These are phyloP conservation scores for Tardiomyces digboiensis DNA, from an alignment of 1,139 yeast genomes.

Conservation along the genomic window DNA sequence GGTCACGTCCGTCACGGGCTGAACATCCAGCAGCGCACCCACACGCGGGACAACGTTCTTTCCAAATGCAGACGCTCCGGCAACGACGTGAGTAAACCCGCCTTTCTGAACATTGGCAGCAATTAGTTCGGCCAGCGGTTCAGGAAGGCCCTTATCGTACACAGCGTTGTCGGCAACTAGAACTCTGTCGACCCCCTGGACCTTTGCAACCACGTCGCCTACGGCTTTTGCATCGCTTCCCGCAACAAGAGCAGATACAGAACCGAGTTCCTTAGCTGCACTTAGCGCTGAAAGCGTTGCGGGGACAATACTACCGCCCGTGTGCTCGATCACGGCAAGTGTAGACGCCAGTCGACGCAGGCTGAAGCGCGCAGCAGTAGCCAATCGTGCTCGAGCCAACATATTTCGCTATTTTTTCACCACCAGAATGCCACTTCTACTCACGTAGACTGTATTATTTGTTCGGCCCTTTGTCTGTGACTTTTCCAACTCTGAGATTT, in stretches of 20 bases:
- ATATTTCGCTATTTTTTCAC: no score
- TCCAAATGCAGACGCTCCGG: conserved; percentile 80
- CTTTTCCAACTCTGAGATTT: no score
- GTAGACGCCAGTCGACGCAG: conserved; percentile 40
- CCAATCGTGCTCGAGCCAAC: not conserved
- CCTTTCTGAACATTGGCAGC: conserved; percentile 30
- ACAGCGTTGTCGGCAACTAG: conserved; percentile 27
- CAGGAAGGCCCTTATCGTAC: conserved; percentile 31
- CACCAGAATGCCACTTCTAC: no score
- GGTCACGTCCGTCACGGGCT: conserved; percentile 78
- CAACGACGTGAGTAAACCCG: conserved; percentile 61
- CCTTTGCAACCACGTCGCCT: conserved; percentile 26
- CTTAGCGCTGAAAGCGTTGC: conserved; percentile 44
- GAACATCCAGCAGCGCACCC: conserved; percentile 77
- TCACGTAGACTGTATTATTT: no score
- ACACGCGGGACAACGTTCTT: conserved; percentile 81
- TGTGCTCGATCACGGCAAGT: conserved; percentile 63
- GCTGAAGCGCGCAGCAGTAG: not conserved
- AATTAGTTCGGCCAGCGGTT: conserved; percentile 29
- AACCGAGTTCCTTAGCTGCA: conserved; percentile 31
- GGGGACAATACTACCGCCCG: conserved; percentile 45
- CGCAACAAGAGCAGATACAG: conserved; percentile 32
- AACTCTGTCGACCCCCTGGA: conserved; percentile 30
- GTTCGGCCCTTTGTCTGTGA: no score
- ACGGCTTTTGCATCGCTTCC: conserved; percentile 28